These are phyloP conservation scores for Kodamaea sp. DNA, from an alignment of 1,139 yeast species.

Conservation along the genomic window DNA sequence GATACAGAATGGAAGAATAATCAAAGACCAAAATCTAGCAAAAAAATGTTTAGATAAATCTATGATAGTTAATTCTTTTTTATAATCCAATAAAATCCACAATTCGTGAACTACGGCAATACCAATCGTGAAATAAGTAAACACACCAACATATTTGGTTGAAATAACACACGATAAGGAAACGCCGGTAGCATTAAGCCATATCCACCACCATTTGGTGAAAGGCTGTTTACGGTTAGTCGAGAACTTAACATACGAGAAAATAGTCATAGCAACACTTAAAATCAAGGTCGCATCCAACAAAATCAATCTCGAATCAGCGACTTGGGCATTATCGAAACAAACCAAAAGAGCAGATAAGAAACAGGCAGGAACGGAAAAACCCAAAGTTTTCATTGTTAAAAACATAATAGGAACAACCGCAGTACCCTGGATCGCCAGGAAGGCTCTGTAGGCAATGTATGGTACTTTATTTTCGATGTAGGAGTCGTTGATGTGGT, in stretches of 20 bases:
- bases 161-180: constrained; percentile 86
- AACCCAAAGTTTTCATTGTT: constrained; percentile 81
- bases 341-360: constrained; percentile 79
- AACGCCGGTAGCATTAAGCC: constrained; percentile 82
- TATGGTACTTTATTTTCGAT: constrained; percentile 78
- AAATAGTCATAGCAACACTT: constrained; percentile 76
- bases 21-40: constrained; percentile 70
- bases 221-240: constrained; percentile 70
- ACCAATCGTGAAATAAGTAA: constrained; percentile 86
- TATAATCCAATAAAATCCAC: constrained; percentile 78
- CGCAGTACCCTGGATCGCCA: constrained; percentile 78
- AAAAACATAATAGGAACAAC: constrained; percentile 80
- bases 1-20: constrained; percentile 75
- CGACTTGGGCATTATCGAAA: constrained; percentile 86
- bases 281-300: constrained; percentile 86
- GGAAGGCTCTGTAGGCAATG: constrained; percentile 76
- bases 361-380: constrained; percentile 71
- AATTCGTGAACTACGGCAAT: constrained; percentile 79
- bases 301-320: constrained; percentile 84
- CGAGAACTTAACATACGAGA: constrained; percentile 73
- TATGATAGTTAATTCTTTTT: constrained; percentile 60
- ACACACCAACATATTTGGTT: constrained; percentile 92
- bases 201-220: constrained; percentile 72
- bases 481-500: constrained; percentile 84
- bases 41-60: constrained; percentile 65